These are phyloP conservation scores for Simplicillium aogashimaense DNA, from an alignment of 2,329 filamentous ascomycete genomes.

Conservation along the genomic window DNA sequence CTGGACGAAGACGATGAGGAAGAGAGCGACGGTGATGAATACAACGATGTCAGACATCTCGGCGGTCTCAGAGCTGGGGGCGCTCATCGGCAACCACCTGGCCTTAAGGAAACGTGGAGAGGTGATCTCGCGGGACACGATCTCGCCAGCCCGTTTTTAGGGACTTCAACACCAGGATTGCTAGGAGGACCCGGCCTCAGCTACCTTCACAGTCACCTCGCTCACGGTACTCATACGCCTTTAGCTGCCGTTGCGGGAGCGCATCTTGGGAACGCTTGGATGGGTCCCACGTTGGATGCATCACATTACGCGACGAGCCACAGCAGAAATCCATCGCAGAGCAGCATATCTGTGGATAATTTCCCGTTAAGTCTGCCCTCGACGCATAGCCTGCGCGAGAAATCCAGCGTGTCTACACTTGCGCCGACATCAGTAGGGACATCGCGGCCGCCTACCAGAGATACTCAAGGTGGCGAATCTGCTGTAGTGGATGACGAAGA, in stretches of 20 bases:
- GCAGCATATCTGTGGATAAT: constrained; percentile 36
- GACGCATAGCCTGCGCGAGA: constrained; percentile 39
- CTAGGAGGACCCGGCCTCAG: constrained; percentile 67
- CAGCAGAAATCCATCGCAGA: constrained; percentile 33
- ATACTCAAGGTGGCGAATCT: constrained; percentile 27
- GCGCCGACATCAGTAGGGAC: constrained; percentile 42
- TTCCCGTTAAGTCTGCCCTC: constrained; percentile 24
- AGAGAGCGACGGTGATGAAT: constrained; percentile 20
- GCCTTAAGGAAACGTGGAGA: constrained; percentile 21
- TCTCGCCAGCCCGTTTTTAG: constrained; percentile 46
- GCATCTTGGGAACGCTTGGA: constrained; percentile 27
- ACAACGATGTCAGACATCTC: constrained; percentile 2
- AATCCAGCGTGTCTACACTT: constrained; percentile 53
- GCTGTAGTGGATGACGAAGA: constrained; percentile 28
- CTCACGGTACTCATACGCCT: constrained; percentile 68
- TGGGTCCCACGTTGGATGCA: constrained; percentile 12
- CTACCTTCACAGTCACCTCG: constrained; percentile 74
- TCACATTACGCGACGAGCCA: constrained; percentile 19
- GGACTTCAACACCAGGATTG: constrained; percentile 50
- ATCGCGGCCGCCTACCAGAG: constrained; percentile 49
- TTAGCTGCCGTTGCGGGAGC: constrained; percentile 71
- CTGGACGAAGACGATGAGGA: constrained; percentile 42
- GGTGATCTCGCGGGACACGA: constrained; percentile 27
- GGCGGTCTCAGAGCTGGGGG: neutral
- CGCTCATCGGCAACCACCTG: constrained; percentile 16